Percentiles rank a stretch among this genome's conserved stretches.
These are phyloP conservation scores for Lagenidium sp. DNA, from an alignment of 352 stramenopile species.

Conservation along the genomic window DNA sequence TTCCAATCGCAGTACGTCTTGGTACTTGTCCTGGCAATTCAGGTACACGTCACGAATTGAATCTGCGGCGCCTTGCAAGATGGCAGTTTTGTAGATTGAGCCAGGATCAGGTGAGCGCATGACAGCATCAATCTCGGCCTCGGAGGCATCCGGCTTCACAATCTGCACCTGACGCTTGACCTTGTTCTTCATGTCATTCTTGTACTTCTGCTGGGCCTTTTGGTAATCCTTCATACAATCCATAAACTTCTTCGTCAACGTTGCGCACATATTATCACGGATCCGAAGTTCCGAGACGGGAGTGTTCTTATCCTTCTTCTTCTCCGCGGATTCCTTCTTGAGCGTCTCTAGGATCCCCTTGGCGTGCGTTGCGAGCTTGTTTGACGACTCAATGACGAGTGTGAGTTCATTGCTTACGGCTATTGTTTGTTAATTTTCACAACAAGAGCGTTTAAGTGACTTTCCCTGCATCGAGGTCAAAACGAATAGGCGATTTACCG, in stretches of 20 bases:
- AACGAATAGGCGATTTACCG: constrained; percentile 12
- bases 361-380: constrained; percentile 67
- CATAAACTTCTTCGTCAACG: constrained; percentile 97
- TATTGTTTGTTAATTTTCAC: too few species aligned
- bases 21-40: constrained; percentile 97
- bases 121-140: constrained; percentile 96
- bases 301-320: constrained; percentile 87
- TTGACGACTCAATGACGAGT: constrained; percentile 89
- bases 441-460: neutral
- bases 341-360: constrained; percentile 67
- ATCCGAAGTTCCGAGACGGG: constrained; percentile 79
- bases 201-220: constrained; percentile 96
- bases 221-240: constrained; percentile 99
- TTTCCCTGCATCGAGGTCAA: constrained; percentile 1
- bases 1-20: constrained; percentile 96
- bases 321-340: constrained; percentile 93
- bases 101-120: constrained; percentile 86
- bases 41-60: constrained; percentile 90
- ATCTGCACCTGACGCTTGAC: constrained; percentile 97
- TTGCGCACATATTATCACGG: constrained; percentile 96
- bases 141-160: constrained; percentile 95
- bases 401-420: constrained; percentile 88
- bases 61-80: constrained; percentile 67
- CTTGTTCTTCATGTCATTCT: constrained; percentile 97
- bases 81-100: constrained; percentile 81